Conservation (phyloP, 2,329 filamentous ascomycete species). For the Trichoderma sp. region DNA sequence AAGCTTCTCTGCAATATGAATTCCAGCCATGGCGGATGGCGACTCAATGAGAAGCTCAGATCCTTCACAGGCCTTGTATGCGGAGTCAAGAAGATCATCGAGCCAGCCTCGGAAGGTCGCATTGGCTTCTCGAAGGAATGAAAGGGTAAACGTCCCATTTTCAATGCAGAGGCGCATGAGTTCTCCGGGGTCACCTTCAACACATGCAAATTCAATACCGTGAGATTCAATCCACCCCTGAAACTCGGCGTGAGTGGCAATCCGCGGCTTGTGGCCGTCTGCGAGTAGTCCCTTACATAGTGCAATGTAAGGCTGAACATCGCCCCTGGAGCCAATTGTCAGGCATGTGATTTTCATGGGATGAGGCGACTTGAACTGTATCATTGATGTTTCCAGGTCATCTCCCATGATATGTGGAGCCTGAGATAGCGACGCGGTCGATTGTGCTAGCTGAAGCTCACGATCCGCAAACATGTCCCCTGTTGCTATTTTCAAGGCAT, state of each 20-base stretch:
- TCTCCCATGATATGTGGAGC: slow-evolving; percentile 81
- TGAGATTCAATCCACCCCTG: slow-evolving; percentile 85
- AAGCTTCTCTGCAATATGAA: slow-evolving; percentile 93
- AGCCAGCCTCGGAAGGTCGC: slow-evolving; percentile 92
- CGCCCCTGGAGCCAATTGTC: slow-evolving; percentile 91
- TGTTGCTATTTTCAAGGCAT: slow-evolving; percentile 74
- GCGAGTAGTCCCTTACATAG: slow-evolving; percentile 85
- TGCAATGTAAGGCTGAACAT: slow-evolving; percentile 97
- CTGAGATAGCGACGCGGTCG: slow-evolving; percentile 48
- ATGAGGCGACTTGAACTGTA: slow-evolving; percentile 84
- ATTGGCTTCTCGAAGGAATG: slow-evolving; percentile 85
- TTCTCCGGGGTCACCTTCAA: slow-evolving; percentile 88
- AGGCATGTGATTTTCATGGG: slow-evolving; percentile 84
- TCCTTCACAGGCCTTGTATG: slow-evolving; percentile 80
- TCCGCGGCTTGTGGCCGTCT: slow-evolving; percentile 81
- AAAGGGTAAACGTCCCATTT: slow-evolving; percentile 93
- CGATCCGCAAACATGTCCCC: slow-evolving; percentile 50
- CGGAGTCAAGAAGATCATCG: slow-evolving; percentile 77
- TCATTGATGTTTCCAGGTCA: slow-evolving; percentile 79
- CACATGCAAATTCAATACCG: slow-evolving; percentile 85
- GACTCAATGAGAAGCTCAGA: slow-evolving; percentile 92
- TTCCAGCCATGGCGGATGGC: slow-evolving; percentile 94
- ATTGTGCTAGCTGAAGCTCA: slow-evolving; percentile 48
- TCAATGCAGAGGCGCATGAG: slow-evolving; percentile 96
- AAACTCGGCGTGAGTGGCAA: slow-evolving; percentile 91